Percentiles rank a stretch among this genome's conserved stretches.
phyloP scores from a whole-genome alignment of 106 monocot genomes.

The Gastrodia elata region DNA sequence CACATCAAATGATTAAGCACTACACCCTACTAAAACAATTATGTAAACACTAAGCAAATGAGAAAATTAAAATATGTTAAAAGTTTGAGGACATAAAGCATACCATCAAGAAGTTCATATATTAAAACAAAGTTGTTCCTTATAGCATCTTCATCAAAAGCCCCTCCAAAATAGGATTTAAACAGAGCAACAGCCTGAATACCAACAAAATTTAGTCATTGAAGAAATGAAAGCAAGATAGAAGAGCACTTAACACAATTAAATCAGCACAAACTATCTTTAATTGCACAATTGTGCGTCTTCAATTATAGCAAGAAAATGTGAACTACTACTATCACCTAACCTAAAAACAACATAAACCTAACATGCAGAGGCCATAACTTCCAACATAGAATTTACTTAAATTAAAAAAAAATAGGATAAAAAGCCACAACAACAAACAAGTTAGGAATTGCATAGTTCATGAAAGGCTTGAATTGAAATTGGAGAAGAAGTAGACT shows the following conservation, averaged over 20 bases:
- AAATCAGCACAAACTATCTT: not conserved
- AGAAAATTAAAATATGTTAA: not conserved
- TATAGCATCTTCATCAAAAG: slow-evolving; percentile 98
- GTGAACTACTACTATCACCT: not conserved
- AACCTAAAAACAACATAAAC: not conserved
- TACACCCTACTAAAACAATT: not conserved
- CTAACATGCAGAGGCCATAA: not conserved
- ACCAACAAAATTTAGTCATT: slow-evolving; percentile 3
- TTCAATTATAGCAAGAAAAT: not conserved
- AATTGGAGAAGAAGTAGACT: not conserved
- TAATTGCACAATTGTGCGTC: not conserved
- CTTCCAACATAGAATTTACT: not conserved
- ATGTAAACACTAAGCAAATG: not conserved
- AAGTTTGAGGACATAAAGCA: not conserved
- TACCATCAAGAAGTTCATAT: slow-evolving; percentile 99
- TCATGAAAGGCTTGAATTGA: not conserved
- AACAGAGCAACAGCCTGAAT: slow-evolving; percentile 86
- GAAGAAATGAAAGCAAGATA: not conserved
- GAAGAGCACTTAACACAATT: not conserved
- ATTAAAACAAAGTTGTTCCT: slow-evolving; percentile 97
- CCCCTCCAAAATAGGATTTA: slow-evolving; percentile 98
- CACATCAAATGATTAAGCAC: not conserved
- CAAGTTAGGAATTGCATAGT: not conserved
- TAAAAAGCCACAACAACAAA: not conserved
- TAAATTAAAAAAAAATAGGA: not conserved